Evolutionary conservation across 129 eudicot genomes (phyloP).

Genomic region (Cynara cardunculus): DNA sequence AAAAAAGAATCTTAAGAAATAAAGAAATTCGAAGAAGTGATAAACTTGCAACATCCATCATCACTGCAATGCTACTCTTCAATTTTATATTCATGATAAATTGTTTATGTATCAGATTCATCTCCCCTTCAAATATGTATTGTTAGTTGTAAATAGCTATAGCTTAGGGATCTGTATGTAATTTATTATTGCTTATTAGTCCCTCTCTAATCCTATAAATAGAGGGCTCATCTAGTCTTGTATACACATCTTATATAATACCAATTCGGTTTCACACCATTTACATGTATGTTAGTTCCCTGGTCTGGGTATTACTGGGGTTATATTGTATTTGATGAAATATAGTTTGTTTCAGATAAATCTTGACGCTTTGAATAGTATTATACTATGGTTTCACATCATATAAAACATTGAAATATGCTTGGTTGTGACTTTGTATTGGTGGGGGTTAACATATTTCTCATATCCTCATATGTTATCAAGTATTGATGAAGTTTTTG

Average conservation of each 20-base stretch:
- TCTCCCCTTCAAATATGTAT: not conserved
- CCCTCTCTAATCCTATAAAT: no score
- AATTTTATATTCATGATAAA: not conserved
- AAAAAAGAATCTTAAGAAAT: not conserved
- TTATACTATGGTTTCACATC: not conserved
- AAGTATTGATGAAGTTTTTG: not conserved
- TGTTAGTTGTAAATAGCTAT: no score
- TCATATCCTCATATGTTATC: not conserved
- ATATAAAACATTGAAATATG: not conserved
- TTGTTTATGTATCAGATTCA: not conserved
- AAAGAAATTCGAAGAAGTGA: not conserved
- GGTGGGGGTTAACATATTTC: not conserved
- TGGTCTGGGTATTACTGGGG: slow-evolving; percentile 2
- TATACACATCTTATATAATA: no score
- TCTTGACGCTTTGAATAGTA: not conserved
- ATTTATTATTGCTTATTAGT: no score
- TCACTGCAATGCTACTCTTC: not conserved
- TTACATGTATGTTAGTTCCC: not conserved
- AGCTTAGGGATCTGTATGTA: no score
- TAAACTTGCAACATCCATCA: slow-evolving; percentile 4
- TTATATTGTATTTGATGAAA: slow-evolving; percentile 5
- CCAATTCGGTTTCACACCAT: no score
- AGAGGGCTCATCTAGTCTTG: no score
- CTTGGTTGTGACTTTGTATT: not conserved
- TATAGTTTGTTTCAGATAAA: slow-evolving; percentile 3